Evolutionary conservation across 441 rosid species (phyloP).

Genomic region (Dalechampia spathulata): DNA sequence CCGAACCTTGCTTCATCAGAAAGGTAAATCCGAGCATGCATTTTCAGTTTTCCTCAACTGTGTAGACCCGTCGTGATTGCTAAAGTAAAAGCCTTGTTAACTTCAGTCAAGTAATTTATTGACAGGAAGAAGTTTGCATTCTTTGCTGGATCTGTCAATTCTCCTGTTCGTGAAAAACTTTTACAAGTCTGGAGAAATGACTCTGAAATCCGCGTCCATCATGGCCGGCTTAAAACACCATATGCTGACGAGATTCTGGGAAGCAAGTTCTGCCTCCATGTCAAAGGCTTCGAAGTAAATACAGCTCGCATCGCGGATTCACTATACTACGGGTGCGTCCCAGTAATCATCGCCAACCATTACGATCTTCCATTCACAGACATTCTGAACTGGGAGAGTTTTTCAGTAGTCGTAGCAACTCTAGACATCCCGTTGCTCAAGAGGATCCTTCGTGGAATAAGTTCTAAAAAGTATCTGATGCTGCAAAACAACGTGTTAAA

Average conservation of each 20-base stretch:
- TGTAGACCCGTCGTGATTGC: neutral
- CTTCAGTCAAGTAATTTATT: conserved; percentile 8
- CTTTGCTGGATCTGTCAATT: conserved; percentile 54
- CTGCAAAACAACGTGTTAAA: conserved; percentile 40
- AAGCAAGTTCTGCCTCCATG: conserved; percentile 63
- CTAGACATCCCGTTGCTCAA: conserved; percentile 49
- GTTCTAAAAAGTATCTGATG: conserved; percentile 19
- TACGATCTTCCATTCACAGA: conserved; percentile 57
- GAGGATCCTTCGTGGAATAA: conserved; percentile 33
- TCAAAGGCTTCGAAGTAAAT: conserved; percentile 67
- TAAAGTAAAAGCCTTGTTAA: neutral
- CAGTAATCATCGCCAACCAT: conserved; percentile 53
- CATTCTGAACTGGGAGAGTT: conserved; percentile 52
- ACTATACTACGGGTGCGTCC: conserved; percentile 46
- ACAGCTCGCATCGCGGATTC: conserved; percentile 55
- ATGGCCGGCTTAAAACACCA: conserved; percentile 40
- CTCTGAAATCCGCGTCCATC: conserved; percentile 39
- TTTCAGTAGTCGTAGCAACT: conserved; percentile 42
- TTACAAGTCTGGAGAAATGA: conserved; percentile 44
- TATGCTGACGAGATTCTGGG: conserved; percentile 43
- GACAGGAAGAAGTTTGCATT: conserved; percentile 52
- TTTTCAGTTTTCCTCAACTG: neutral
- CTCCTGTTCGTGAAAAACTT: conserved; percentile 48
- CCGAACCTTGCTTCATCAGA: conserved; percentile 34
- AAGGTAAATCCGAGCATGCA: conserved; percentile 25